These are phyloP conservation scores for Phaeosphaeria sp. DNA, from an alignment of 2,329 filamentous ascomycete genomes.

Conservation along the genomic window DNA sequence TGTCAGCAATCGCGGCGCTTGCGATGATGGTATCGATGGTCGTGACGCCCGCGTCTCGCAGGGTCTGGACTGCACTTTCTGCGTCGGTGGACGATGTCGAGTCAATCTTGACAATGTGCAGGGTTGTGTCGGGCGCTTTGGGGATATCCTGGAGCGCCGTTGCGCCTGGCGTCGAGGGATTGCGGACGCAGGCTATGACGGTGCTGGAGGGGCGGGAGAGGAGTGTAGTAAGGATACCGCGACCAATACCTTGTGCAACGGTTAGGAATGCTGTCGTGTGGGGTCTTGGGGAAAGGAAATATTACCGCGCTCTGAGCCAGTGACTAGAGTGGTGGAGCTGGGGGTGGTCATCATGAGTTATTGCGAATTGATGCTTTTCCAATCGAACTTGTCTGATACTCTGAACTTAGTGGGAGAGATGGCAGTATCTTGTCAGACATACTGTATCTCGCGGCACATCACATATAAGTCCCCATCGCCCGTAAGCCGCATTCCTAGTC, in stretches of 20 bases:
- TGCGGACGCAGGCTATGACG: not conserved
- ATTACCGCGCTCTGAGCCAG: too few relatives aligned
- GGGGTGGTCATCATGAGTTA: too few relatives aligned
- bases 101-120: not conserved
- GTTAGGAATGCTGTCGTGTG: too few relatives aligned
- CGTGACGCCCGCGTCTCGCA: not conserved
- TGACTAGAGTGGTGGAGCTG: too few relatives aligned
- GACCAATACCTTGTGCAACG: not conserved
- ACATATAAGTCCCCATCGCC: too few relatives aligned
- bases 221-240: not conserved
- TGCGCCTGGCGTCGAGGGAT: not conserved
- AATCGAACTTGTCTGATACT: too few relatives aligned
- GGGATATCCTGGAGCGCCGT: not conserved
- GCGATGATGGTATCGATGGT: not conserved
- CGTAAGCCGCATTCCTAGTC: too few relatives aligned
- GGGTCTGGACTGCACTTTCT: not conserved
- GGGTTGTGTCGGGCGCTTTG: not conserved
- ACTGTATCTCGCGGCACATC: too few relatives aligned
- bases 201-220: not conserved
- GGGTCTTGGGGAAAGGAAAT: too few relatives aligned
- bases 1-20: not conserved
- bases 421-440: too few relatives aligned
- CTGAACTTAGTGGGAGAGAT: too few relatives aligned
- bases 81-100: not conserved
- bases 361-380: too few relatives aligned